Evolutionary conservation across 257 asterid species (phyloP), one percentile per base, ranked within the genome.

Genomic region (Cordia subcordata): DNA sequence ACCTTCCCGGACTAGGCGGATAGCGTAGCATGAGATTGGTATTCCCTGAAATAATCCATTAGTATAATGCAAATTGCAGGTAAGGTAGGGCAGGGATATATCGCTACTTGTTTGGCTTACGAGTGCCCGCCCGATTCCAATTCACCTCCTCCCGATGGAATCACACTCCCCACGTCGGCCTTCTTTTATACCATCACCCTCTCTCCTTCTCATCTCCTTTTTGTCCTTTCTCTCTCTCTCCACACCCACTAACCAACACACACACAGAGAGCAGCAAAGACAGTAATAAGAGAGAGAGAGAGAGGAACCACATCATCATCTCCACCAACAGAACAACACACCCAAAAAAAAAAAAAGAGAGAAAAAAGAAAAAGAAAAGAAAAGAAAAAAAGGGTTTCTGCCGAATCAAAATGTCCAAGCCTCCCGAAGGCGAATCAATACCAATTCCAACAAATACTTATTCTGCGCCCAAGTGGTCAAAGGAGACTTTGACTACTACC

Each of bases 371-470:
- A 16, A 52, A 8, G 27, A 5, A 19, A 20, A 38, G 39, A 15
- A 61, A 49, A 13, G 8, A 9, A 12, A 27, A n/a, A n/a, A n/a
- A n/a, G n/a, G n/a, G n/a, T n/a, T 19, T 12, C 16, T 35, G 22
- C 42, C 40, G 11, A 14, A n/a, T n/a, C n/a, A 10, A 61, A 74
- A 79, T 90, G 82, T 75, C 79, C 33, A 81, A 82, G 13, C 76
- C 83, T 19, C 77, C 81, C 35, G 87, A 79, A 13, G 57, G 21
- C 11, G 13, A 53, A 53, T 12, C 14, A 47, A 47, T 47, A 14
- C 11, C 18, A 8, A 18, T 19, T 13, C 16, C 35, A 27, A 42
- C 47, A 14, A 11, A 4, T 42, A 42, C 1, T 42, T 1, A 8
- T 42, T 14, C 4, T 42, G 8, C 12, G 10, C 47, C 47, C 10